Conservation (phyloP, 345 rosid genomes). For the Melastoma malabathricum region DNA sequence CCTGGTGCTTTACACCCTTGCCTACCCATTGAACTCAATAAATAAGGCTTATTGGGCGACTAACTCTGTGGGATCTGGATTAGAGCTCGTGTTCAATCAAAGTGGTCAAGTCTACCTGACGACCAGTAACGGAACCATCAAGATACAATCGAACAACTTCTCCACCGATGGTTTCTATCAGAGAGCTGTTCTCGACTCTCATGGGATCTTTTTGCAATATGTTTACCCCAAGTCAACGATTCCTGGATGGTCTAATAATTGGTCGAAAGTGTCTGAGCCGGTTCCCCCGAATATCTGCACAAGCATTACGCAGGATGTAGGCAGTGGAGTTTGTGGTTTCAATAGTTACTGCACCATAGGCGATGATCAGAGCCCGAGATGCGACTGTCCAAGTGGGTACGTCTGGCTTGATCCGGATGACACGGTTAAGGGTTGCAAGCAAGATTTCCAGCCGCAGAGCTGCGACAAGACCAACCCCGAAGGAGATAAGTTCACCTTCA, state of each 20-base stretch:
- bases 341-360: slow-evolving; percentile 34
- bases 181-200: slow-evolving; percentile 36
- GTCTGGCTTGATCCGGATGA: slow-evolving; percentile 19
- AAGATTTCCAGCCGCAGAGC: slow-evolving; percentile 18
- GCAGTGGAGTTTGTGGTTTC: slow-evolving; percentile 46
- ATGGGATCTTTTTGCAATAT: slow-evolving; percentile 46
- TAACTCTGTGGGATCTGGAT: slow-evolving; percentile 2
- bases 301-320: neutral
- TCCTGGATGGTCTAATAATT: slow-evolving; percentile 12
- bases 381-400: slow-evolving; percentile 36
- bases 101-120: slow-evolving; percentile 29
- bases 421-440: slow-evolving; percentile 25
- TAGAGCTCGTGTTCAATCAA: slow-evolving; percentile 26
- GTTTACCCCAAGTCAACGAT: slow-evolving; percentile 25
- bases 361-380: slow-evolving; percentile 23
- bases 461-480: slow-evolving; percentile 16
- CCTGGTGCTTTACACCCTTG: slow-evolving; percentile 14
- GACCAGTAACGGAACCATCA: slow-evolving; percentile 11
- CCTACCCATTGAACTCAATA: slow-evolving; percentile 4
- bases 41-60: slow-evolving; percentile 21
- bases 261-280: slow-evolving; percentile 13
- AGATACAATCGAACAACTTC: neutral
- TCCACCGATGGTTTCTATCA: slow-evolving; percentile 18
- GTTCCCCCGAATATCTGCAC: slow-evolving; percentile 31
- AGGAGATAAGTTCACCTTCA: slow-evolving; percentile 11